Base-by-base conservation (phyloP, 129 eudicot genomes). In the Centaurea solstitialis region DNA sequence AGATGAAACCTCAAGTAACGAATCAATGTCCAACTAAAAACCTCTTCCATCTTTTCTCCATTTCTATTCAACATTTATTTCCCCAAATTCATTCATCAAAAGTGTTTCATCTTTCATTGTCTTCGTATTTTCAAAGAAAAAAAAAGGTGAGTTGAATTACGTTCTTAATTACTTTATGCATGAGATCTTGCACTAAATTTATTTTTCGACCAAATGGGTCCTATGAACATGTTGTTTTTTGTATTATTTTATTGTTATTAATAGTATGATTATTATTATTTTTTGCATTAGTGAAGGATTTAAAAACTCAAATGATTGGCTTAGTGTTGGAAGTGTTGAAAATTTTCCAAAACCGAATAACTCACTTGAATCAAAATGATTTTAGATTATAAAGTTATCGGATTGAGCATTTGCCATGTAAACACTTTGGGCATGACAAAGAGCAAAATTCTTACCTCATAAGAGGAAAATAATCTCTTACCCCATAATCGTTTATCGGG, bases 21-120 rank as follows among this genome's bases (percentile, higher is more conserved):
- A 85, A 85, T 79, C 78, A 85, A 65, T 75, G 80, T 80, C 79
- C 23, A 20, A 28, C 20, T n/a, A n/a, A 76, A 39, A 75, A 40
- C 81, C 75, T 73, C 35, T 22, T 53, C 26, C 68, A 53, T 65
- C 15, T n/a, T n/a, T n/a, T 35, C 26, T 0, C 1, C 80, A 67
- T 57, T 20, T 47, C 13, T 70, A 67, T 74, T 20, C 69, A 13
- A 15, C 73, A 38, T 84, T 39, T 3, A 76, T 41, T 64, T 80
- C 64, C 57, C 13, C 18, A 4, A 74, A 28, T 21, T 53, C 17
- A 11, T 70, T 69, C 81, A 70, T 17, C 79, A 39, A 35, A 79
- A 40, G 8, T 10, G 4, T 70, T 76, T 20, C 3, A 45, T 70
- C 73, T 38, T 43, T 33, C 6, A n/a, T 57, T 24, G 8, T 21